phyloP scores from a whole-genome alignment of 768 basidiomycete genomes.

The Amanita thiersii region DNA sequence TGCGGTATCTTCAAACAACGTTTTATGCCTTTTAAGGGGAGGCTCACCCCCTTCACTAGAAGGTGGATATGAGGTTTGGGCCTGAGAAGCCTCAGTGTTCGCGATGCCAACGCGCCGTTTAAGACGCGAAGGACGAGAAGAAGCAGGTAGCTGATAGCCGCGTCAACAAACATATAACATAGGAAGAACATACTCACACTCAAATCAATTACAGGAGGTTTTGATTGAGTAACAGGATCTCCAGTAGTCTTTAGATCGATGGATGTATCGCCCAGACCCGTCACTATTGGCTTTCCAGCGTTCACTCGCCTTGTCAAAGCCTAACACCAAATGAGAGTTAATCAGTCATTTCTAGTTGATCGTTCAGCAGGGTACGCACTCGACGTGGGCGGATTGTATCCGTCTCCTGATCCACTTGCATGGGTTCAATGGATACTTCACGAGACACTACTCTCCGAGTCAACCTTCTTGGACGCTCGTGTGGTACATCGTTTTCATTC shows the following conservation, averaged over 20 bases:
- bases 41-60: constrained; percentile 35
- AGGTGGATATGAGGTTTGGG: constrained; percentile 13
- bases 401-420: constrained; percentile 10
- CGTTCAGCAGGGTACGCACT: constrained; percentile 15
- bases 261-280: constrained; percentile 39
- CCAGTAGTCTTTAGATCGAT: constrained; percentile 26
- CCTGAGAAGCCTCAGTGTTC: neutral
- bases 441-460: constrained; percentile 31
- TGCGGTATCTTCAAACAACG: constrained; percentile 59
- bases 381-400: constrained; percentile 19
- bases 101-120: constrained; percentile 45
- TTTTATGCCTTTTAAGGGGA: constrained; percentile 61
- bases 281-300: constrained; percentile 25
- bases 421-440: constrained; percentile 30
- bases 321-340: constrained; percentile 16
- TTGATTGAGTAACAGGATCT: constrained; percentile 16
- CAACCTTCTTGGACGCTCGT: constrained; percentile 15
- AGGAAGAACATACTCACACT: constrained; percentile 12
- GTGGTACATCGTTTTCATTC: constrained; percentile 16
- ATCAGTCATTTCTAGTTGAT: neutral
- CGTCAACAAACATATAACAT: neutral
- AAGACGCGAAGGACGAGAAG: constrained; percentile 31
- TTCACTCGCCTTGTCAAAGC: constrained; percentile 35
- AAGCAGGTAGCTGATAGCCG: constrained; percentile 28
- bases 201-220: constrained; percentile 13